Evolutionary conservation across 805 yeast species (phyloP), one percentile per base, ranked within the genome.

Genomic region (Sugiyamaella smithiae): DNA sequence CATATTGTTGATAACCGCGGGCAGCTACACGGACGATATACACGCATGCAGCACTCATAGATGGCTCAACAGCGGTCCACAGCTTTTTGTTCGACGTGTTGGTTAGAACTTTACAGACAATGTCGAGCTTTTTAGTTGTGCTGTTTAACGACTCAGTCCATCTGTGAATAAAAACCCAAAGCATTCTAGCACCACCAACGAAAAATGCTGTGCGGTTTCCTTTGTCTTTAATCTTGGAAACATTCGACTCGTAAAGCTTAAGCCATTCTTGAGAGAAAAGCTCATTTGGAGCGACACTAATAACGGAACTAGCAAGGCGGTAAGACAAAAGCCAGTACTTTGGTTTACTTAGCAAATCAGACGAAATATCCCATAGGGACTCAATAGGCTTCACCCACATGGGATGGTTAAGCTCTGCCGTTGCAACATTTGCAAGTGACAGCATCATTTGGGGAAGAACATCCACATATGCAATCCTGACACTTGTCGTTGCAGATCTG

Each of bases 331-430:
- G 75, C 95, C 96, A 88, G 25, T 51, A 51, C 36, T 52, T 54
- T 11, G 51, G 49, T 28, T 54, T 51, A 24, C 60, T 58, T 49
- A 67, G 75, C 69, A 76, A 73, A 43, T 69, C 76, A 48, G 63
- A 65, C 35, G 73, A 74, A 12, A 76, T 78, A 12, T 72, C 66
- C 63, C 77, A 82, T 11, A 91, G 79, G 16, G 73, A 68, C 19
- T 77, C 76, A 46, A 88, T 78, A 0, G 97, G 93, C 35, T 81
- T 86, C 0, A 84, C 82, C 99, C 99, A 93, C 1, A 85, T 81
- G 2, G 99, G 99, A 64, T 91, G 96, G 60, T 93, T 91, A 0
- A 88, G 90, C 63, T 93, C 99, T 0, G 97, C 98, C 0, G 97
- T 88, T 26, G 90, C 73, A 1, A 81, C 74, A 6, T 88, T 91